Conservation (phyloP, 2,329 filamentous ascomycete genomes). For the Nemania sp. region DNA sequence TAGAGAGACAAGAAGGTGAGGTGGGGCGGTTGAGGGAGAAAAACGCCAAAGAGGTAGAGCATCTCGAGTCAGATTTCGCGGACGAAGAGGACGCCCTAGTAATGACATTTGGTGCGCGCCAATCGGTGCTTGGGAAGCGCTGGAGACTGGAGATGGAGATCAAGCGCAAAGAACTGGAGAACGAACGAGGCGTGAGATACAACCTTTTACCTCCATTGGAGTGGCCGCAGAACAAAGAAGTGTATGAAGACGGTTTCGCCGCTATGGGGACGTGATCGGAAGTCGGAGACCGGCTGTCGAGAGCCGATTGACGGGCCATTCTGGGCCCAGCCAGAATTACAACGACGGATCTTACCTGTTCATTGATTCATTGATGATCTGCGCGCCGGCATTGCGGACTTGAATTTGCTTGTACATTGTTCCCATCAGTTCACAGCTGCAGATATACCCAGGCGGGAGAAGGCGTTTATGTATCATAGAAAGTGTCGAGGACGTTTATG, state of each 20-base stretch:
- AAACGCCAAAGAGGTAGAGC: slow-evolving; percentile 53
- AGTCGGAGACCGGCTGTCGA: not conserved
- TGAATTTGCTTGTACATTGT: slow-evolving; percentile 20
- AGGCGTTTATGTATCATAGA: slow-evolving; percentile 20
- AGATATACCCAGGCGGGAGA: slow-evolving; percentile 19
- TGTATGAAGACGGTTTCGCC: slow-evolving; percentile 31
- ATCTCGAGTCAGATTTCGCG: slow-evolving; percentile 51
- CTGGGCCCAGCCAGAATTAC: not conserved
- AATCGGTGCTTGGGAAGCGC: slow-evolving; percentile 49
- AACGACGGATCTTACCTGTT: not conserved
- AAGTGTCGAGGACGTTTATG: slow-evolving; percentile 11
- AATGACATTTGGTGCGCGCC: slow-evolving; percentile 51
- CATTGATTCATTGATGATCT: slow-evolving; percentile 6
- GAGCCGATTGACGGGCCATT: not conserved
- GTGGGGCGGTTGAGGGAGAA: slow-evolving; percentile 51
- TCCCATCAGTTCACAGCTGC: slow-evolving; percentile 12
- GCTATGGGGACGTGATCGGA: slow-evolving; percentile 29
- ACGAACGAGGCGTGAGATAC: slow-evolving; percentile 49
- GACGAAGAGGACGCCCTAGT: slow-evolving; percentile 56
- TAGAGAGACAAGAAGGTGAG: slow-evolving; percentile 59
- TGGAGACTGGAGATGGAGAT: slow-evolving; percentile 61
- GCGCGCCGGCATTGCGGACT: slow-evolving; percentile 6
- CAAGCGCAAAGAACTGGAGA: slow-evolving; percentile 57
- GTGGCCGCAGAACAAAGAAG: slow-evolving; percentile 47
- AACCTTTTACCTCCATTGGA: slow-evolving; percentile 45